Evolutionary conservation across 2,329 filamentous ascomycete genomes (phyloP).

Genomic region (Diaporthe sp.): DNA sequence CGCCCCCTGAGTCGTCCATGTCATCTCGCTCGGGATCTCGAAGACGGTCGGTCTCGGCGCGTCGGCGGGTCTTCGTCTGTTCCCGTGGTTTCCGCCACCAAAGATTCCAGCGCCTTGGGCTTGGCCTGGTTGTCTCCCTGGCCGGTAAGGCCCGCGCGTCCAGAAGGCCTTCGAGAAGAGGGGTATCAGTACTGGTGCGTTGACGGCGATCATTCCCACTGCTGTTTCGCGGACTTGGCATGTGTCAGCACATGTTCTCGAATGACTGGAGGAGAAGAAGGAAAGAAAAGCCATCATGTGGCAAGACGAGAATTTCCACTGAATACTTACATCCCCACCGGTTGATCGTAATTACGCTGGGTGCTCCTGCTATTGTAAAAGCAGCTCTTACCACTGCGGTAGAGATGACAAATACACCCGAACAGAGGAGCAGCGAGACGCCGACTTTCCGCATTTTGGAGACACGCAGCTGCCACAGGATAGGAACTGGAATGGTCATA

Average conservation of each 20-base stretch:
- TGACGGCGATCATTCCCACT: conserved; percentile 41
- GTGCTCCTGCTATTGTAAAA: conserved; percentile 41
- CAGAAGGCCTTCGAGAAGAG: conserved; percentile 41
- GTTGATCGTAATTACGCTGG: conserved; percentile 46
- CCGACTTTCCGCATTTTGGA: conserved; percentile 35
- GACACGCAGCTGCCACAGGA: conserved; percentile 44
- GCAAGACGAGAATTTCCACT: not conserved
- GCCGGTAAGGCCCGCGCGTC: conserved; percentile 37
- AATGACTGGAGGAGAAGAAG: not conserved
- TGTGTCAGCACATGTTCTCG: not conserved
- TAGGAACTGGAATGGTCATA: conserved; percentile 45
- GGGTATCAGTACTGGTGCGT: conserved; percentile 39
- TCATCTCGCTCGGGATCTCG: conserved; percentile 13
- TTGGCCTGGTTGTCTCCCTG: not conserved
- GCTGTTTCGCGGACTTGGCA: conserved; percentile 43
- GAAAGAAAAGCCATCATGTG: not conserved
- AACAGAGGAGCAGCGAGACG: conserved; percentile 43
- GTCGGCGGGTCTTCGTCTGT: not conserved
- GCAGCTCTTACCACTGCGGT: conserved; percentile 44
- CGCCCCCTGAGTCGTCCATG: not conserved
- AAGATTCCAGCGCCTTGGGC: not conserved
- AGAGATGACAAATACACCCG: conserved; percentile 45
- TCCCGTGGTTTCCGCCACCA: not conserved
- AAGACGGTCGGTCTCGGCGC: not conserved
- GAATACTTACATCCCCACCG: conserved; percentile 37